These are phyloP conservation scores for Ormosia semicastrata DNA, from an alignment of 306 rosid genomes.

Conservation along the genomic window DNA sequence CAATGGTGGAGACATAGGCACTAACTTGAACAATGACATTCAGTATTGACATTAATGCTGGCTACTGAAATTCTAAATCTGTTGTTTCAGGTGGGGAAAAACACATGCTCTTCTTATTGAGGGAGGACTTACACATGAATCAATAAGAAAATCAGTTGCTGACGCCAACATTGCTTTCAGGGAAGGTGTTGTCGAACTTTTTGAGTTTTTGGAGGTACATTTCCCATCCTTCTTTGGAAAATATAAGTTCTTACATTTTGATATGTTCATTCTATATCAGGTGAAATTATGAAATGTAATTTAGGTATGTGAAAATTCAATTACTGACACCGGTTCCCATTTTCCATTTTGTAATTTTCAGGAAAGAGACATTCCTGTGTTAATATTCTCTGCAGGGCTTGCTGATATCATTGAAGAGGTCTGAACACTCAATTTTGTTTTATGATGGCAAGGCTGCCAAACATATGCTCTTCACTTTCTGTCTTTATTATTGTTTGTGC, in stretches of 20 bases:
- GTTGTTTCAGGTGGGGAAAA: conserved; percentile 84
- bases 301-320: neutral
- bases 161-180: conserved; percentile 77
- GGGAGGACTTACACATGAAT: conserved; percentile 78
- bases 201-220: conserved; percentile 76
- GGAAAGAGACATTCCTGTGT: conserved; percentile 83
- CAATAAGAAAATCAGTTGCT: conserved; percentile 79
- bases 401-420: conserved; percentile 98
- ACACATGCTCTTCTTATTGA: conserved; percentile 78
- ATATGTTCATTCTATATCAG: neutral
- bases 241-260: conserved; percentile 1
- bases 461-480: neutral
- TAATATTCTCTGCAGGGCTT: conserved; percentile 95
- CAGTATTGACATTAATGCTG: neutral
- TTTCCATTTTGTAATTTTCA: conserved; percentile 39
- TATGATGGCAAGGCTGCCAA: conserved; percentile 6
- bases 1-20: conserved; percentile 6
- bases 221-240: neutral
- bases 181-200: conserved; percentile 84
- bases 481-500: neutral
- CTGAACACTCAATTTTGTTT: conserved; percentile 27
- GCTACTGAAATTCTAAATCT: neutral
- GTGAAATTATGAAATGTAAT: neutral
- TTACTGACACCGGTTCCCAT: conserved; percentile 13
- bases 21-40: neutral